These are phyloP conservation scores for Drechslera avenae DNA, from an alignment of 2,329 filamentous ascomycete species.

Conservation along the genomic window DNA sequence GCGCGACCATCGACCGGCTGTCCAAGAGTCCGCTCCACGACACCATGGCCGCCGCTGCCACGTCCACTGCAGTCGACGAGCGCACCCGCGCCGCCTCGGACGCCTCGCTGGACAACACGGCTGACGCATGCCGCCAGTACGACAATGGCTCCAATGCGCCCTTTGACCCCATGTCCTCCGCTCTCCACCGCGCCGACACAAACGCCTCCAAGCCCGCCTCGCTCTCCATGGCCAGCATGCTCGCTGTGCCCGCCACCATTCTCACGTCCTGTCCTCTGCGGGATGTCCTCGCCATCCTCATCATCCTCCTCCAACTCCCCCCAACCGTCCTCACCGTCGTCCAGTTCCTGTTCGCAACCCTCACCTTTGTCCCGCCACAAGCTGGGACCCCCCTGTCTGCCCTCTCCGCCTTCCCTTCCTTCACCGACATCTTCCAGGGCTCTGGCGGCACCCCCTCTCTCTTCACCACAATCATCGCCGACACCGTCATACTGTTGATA, in stretches of 20 bases:
- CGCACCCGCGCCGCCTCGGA: conserved; percentile 52
- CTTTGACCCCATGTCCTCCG: conserved; percentile 46
- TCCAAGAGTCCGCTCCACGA: conserved; percentile 8
- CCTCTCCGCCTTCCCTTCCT: conserved; percentile 74
- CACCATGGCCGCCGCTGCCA: conserved; percentile 20
- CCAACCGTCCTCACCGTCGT: conserved; percentile 86
- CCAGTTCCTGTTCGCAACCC: conserved; percentile 87
- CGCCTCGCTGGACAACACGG: conserved; percentile 50
- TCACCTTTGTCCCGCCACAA: conserved; percentile 85
- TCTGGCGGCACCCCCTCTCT: conserved; percentile 84
- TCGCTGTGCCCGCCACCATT: conserved; percentile 83
- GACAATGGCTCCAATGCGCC: conserved; percentile 31
- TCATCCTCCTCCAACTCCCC: conserved; percentile 90
- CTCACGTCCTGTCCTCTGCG: conserved; percentile 87
- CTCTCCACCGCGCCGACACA: conserved; percentile 67
- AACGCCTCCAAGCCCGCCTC: conserved; percentile 68
- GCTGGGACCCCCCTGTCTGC: conserved; percentile 76
- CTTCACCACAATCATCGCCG: conserved; percentile 81
- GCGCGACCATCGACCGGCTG: conserved; percentile 2
- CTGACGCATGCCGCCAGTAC: conserved; percentile 43
- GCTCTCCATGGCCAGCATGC: conserved; percentile 67
- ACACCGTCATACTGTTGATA: conserved; percentile 78
- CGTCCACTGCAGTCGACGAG: conserved; percentile 20
- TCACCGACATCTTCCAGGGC: conserved; percentile 90
- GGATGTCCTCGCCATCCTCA: conserved; percentile 95